These are phyloP conservation scores for Litchi chinensis DNA, from an alignment of 345 rosid species.

Conservation along the genomic window DNA sequence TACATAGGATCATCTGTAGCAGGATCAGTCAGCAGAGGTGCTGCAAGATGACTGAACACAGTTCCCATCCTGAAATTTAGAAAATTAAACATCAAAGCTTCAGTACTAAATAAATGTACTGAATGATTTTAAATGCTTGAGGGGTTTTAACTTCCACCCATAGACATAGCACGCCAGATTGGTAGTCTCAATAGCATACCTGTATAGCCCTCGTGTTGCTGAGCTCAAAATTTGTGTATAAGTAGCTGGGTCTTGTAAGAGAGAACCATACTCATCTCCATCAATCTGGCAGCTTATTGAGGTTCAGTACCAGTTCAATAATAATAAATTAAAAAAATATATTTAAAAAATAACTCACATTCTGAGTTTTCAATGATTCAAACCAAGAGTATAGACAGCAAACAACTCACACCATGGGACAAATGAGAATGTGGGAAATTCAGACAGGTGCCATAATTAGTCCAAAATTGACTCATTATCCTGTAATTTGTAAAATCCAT, in stretches of 20 bases:
- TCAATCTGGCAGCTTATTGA: slow-evolving; percentile 58
- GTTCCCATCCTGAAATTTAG: slow-evolving; percentile 73
- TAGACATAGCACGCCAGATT: slow-evolving; percentile 14
- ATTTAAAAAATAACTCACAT: not conserved
- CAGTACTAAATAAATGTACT: not conserved
- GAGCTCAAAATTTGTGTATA: slow-evolving; percentile 63
- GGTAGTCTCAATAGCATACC: slow-evolving; percentile 45
- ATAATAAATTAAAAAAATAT: not conserved
- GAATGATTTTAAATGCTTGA: not conserved
- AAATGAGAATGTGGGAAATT: not conserved
- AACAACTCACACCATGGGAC: not conserved
- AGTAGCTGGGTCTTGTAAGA: slow-evolving; percentile 68
- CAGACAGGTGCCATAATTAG: not conserved
- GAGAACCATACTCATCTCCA: slow-evolving; percentile 53
- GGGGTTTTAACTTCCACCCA: slow-evolving; percentile 16
- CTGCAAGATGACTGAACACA: slow-evolving; percentile 75
- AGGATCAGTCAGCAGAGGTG: slow-evolving; percentile 46
- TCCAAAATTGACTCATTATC: not conserved
- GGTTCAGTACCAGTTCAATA: slow-evolving; percentile 8
- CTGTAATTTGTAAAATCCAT: not conserved
- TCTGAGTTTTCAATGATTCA: not conserved
- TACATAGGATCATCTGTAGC: slow-evolving; percentile 68
- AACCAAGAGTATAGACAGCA: not conserved
- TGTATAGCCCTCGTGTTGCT: slow-evolving; percentile 80
- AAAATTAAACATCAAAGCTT: slow-evolving; percentile 4